Conservation (phyloP, 2,329 filamentous ascomycete species). For the Fusarium secorum region DNA sequence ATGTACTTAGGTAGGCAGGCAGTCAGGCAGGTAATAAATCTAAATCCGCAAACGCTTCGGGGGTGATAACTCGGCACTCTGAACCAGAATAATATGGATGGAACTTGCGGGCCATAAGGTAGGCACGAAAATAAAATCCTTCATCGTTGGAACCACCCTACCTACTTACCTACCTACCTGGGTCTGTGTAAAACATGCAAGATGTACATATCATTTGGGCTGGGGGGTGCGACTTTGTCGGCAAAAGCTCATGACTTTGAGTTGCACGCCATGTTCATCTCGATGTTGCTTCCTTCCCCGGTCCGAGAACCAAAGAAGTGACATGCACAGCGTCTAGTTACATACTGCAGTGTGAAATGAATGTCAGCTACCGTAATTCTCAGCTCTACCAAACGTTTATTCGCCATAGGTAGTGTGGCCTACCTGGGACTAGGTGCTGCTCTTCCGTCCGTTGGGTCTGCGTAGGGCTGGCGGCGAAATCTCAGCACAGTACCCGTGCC, state of each 20-base stretch:
- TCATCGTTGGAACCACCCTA: neutral
- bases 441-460: slow-evolving; percentile 1
- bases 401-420: neutral
- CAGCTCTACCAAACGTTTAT: neutral
- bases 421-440: neutral
- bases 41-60: slow-evolving; percentile 6
- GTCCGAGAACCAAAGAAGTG: neutral
- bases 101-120: neutral
- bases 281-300: neutral
- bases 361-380: neutral
- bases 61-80: slow-evolving; percentile 1
- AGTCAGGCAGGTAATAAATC: neutral
- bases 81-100: neutral
- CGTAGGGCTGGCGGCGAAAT: slow-evolving; percentile 27
- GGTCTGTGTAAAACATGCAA: neutral
- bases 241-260: slow-evolving; percentile 1
- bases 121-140: neutral
- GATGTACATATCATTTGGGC: neutral
- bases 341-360: neutral
- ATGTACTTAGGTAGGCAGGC: neutral
- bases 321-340: neutral
- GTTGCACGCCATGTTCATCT: neutral
- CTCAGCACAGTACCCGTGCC: neutral
- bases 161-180: neutral
- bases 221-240: slow-evolving; percentile 1